phyloP scores from a whole-genome alignment of 1,139 yeast genomes.

The Candida buenavistaensis region DNA sequence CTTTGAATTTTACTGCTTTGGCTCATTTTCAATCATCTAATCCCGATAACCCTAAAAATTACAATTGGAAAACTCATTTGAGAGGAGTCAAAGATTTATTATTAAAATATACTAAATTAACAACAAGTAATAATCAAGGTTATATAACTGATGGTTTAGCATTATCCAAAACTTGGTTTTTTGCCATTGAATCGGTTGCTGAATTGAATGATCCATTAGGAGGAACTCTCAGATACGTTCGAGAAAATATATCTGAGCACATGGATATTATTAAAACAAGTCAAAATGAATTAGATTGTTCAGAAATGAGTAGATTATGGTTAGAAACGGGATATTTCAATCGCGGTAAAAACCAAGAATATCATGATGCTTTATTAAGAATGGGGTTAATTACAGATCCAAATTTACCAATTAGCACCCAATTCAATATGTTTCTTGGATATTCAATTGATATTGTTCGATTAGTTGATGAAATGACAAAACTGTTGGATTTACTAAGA shows the following conservation, averaged over 20 bases:
- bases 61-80: slow-evolving; percentile 39
- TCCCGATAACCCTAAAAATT: not conserved
- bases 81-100: slow-evolving; percentile 43
- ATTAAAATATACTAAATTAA: slow-evolving; percentile 28
- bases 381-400: slow-evolving; percentile 27
- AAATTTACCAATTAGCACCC: slow-evolving; percentile 17
- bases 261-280: slow-evolving; percentile 14
- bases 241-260: slow-evolving; percentile 10
- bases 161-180: slow-evolving; percentile 46
- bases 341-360: slow-evolving; percentile 27
- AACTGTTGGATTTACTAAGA: slow-evolving; percentile 25
- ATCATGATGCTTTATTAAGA: slow-evolving; percentile 33
- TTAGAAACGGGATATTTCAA: slow-evolving; percentile 37
- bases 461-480: slow-evolving; percentile 29
- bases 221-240: slow-evolving; percentile 25
- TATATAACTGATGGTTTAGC: slow-evolving; percentile 39
- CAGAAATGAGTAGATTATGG: slow-evolving; percentile 23
- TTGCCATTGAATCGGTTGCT: slow-evolving; percentile 42
- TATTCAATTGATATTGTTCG: slow-evolving; percentile 29
- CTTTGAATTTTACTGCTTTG: slow-evolving; percentile 39
- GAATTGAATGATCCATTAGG: slow-evolving; percentile 33
- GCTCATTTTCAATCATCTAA: slow-evolving; percentile 10
- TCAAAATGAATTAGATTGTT: slow-evolving; percentile 15
- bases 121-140: slow-evolving; percentile 14
- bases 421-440: slow-evolving; percentile 38